Conservation (phyloP, 106 monocot genomes). For the Dioscorea alata region DNA sequence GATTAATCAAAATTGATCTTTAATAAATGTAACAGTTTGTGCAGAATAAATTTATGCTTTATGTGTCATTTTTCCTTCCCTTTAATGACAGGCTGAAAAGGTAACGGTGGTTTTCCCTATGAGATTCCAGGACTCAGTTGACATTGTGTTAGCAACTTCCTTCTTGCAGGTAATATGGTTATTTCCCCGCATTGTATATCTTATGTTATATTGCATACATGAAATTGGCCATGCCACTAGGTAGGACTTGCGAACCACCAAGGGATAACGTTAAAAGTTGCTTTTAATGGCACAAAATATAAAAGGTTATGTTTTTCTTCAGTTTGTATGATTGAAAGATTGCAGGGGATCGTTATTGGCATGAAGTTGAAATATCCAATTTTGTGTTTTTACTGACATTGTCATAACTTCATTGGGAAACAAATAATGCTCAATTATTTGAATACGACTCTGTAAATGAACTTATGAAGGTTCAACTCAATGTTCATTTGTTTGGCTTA, state of each 20-base stretch:
- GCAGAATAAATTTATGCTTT: too few relatives aligned
- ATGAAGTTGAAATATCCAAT: not conserved
- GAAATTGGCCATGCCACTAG: not conserved
- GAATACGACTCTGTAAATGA: not conserved
- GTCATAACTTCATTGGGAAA: too few relatives aligned
- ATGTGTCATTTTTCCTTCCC: not conserved
- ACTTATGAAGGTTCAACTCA: not conserved
- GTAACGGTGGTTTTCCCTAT: constrained; percentile 80
- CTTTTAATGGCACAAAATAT: too few relatives aligned
- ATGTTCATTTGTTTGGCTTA: not conserved
- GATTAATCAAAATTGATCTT: too few relatives aligned
- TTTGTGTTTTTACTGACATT: not conserved
- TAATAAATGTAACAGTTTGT: too few relatives aligned
- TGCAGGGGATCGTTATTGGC: too few relatives aligned
- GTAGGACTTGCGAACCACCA: too few relatives aligned
- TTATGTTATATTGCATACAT: too few relatives aligned
- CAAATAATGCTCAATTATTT: too few relatives aligned
- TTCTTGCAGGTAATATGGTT: constrained; percentile 75
- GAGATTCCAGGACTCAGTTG: constrained; percentile 88
- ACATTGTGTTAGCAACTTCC: constrained; percentile 82
- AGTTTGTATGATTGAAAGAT: too few relatives aligned
- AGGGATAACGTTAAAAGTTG: too few relatives aligned
- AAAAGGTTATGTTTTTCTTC: too few relatives aligned
- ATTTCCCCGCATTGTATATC: not conserved
- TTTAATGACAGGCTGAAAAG: constrained; percentile 64